Evolutionary conservation across 148 eudicot species (phyloP).

Genomic region (Camellia lanceoleosa): DNA sequence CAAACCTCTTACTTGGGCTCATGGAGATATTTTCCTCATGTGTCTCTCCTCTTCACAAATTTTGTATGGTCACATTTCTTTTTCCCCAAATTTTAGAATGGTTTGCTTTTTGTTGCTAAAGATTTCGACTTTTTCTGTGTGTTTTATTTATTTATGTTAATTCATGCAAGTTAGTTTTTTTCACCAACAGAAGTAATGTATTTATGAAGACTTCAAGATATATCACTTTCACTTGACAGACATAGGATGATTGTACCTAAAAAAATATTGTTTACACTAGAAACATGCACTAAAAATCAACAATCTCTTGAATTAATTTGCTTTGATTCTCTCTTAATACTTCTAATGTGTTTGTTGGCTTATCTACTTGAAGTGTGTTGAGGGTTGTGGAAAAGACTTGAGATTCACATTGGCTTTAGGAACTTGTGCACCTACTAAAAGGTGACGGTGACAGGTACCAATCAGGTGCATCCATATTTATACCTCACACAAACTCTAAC

Average conservation of each 20-base stretch:
- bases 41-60: constrained; percentile 97
- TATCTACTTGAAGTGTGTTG: neutral
- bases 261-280: neutral
- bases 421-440: neutral
- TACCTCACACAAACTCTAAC: too few relatives aligned
- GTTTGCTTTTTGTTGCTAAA: neutral
- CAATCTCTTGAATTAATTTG: neutral
- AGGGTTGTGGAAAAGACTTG: neutral
- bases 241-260: too few relatives aligned
- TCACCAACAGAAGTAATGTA: neutral
- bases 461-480: too few relatives aligned
- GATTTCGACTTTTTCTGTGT: neutral
- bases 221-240: too few relatives aligned
- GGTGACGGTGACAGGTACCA: neutral
- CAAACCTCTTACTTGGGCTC: constrained; percentile 91
- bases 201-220: neutral
- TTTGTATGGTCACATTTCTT: constrained; percentile 48
- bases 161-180: neutral
- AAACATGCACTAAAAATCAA: neutral
- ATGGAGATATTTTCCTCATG: constrained; percentile 97
- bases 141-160: neutral
- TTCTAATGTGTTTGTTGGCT: neutral
- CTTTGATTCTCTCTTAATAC: neutral
- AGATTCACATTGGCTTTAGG: neutral
- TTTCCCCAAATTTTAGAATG: neutral